Percentiles rank a stretch among this genome's conserved stretches.
Conservation (phyloP, 169 alveolate species). For the Miamiensis avidus region DNA sequence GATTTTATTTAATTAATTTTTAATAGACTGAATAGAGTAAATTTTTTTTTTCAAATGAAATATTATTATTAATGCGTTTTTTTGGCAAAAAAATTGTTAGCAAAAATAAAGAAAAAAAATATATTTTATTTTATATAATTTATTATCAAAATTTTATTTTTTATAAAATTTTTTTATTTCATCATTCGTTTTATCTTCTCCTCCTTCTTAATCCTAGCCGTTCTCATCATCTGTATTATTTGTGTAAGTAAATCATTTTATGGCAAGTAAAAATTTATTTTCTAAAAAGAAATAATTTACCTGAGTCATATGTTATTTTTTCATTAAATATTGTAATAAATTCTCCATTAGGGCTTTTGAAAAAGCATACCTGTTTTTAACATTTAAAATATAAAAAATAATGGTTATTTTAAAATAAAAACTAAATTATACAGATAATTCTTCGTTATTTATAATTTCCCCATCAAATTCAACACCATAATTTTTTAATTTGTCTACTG, state of each 20-base stretch:
- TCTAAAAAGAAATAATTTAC: too few relatives aligned
- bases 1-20: too few relatives aligned
- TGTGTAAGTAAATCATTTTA: background rate
- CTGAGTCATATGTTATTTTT: conserved; percentile 19
- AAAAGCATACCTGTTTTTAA: conserved; percentile 13
- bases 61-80: too few relatives aligned
- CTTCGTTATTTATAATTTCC: conserved; percentile 15
- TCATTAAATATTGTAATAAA: conserved; percentile 5
- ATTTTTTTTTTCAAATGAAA: too few relatives aligned
- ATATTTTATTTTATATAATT: too few relatives aligned
- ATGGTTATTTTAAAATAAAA: background rate
- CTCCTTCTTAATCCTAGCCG: background rate
- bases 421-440: background rate
- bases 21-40: too few relatives aligned
- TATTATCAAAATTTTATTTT: conserved; percentile 18
- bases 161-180: conserved; percentile 20
- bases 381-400: background rate
- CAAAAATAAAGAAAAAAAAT: too few relatives aligned
- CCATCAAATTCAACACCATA: conserved; percentile 26
- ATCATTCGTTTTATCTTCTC: conserved; percentile 4
- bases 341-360: conserved; percentile 22
- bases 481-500: conserved; percentile 6
- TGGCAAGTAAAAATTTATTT: too few relatives aligned
- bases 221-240: conserved; percentile 10
- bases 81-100: too few relatives aligned